Conservation (phyloP, 306 rosid species). For the Ceratonia siliqua region DNA sequence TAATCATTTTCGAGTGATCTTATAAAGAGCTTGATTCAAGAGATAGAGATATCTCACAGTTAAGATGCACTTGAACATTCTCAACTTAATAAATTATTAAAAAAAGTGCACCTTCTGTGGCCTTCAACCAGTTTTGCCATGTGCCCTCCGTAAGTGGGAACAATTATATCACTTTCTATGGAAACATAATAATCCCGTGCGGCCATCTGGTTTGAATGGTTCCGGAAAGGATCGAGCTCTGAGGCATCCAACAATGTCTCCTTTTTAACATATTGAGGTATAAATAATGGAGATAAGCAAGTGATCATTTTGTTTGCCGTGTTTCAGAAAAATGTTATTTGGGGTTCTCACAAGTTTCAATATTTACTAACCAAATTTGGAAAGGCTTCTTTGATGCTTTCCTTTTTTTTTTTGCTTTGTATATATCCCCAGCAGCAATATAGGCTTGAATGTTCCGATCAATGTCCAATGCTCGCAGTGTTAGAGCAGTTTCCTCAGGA, state of each 20-base stretch:
- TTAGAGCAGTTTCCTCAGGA: slow-evolving; percentile 73
- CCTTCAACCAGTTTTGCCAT: slow-evolving; percentile 90
- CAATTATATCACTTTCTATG: slow-evolving; percentile 67
- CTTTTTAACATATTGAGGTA: slow-evolving; percentile 47
- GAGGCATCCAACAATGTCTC: slow-evolving; percentile 68
- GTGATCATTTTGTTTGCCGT: slow-evolving; percentile 18
- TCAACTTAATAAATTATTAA: background rate
- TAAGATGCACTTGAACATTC: no score
- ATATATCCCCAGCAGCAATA: slow-evolving; percentile 78
- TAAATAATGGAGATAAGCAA: background rate
- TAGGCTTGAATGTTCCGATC: slow-evolving; percentile 67
- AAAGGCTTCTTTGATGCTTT: slow-evolving; percentile 46
- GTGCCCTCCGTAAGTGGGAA: slow-evolving; percentile 72
- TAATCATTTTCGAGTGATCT: no score
- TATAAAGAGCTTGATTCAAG: no score
- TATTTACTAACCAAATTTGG: slow-evolving; percentile 63
- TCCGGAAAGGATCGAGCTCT: slow-evolving; percentile 60
- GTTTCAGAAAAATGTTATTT: slow-evolving; percentile 7
- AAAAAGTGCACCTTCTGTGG: slow-evolving; percentile 58
- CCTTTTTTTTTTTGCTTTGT: slow-evolving; percentile 64
- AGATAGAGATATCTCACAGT: no score
- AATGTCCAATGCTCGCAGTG: slow-evolving; percentile 58
- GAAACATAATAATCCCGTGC: slow-evolving; percentile 79
- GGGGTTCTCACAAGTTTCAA: background rate
- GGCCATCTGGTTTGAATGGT: slow-evolving; percentile 81